These are phyloP conservation scores for Gaillardinia entomophila DNA, from an alignment of 805 yeast genomes.

Conservation along the genomic window DNA sequence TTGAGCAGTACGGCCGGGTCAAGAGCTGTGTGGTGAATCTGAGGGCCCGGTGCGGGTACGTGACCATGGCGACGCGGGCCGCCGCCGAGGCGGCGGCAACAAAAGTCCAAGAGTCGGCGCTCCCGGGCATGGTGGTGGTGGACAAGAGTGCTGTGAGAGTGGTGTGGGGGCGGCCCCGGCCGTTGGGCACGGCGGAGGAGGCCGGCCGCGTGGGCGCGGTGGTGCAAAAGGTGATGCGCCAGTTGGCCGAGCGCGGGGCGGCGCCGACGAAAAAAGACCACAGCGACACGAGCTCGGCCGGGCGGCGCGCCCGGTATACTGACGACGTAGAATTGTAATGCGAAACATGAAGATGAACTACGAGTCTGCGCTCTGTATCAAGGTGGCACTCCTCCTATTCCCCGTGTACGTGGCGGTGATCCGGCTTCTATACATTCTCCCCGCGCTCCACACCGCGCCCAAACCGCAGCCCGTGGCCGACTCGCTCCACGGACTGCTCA, in stretches of 20 bases:
- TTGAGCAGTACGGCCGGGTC: slow-evolving; percentile 41
- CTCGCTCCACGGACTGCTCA: slow-evolving; percentile 17
- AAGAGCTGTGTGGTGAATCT: slow-evolving; percentile 48
- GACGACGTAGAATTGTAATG: slow-evolving; percentile 11
- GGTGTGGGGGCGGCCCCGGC: slow-evolving; percentile 48
- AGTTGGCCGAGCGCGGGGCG: slow-evolving; percentile 46
- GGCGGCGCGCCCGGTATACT: background rate
- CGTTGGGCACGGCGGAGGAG: slow-evolving; percentile 40
- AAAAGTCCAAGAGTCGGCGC: slow-evolving; percentile 15
- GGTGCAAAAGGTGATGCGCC: slow-evolving; percentile 48
- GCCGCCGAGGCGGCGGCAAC: slow-evolving; percentile 44
- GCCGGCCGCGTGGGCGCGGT: slow-evolving; percentile 43
- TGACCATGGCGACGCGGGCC: slow-evolving; percentile 44
- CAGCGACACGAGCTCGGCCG: background rate
- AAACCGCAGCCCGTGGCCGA: background rate
- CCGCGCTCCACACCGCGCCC: slow-evolving; percentile 6
- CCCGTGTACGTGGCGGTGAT: slow-evolving; percentile 16
- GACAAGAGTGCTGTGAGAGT: slow-evolving; percentile 36
- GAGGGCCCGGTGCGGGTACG: slow-evolving; percentile 57
- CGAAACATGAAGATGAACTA: slow-evolving; percentile 10
- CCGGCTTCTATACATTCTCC: slow-evolving; percentile 19
- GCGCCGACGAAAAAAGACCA: no score
- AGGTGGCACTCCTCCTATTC: slow-evolving; percentile 9
- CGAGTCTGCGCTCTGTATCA: slow-evolving; percentile 12
- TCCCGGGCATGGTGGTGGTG: slow-evolving; percentile 20